Evolutionary conservation across 1,284 basidiomycete species (phyloP).

Genomic region (Cutaneotrichosporon daszewskae): DNA sequence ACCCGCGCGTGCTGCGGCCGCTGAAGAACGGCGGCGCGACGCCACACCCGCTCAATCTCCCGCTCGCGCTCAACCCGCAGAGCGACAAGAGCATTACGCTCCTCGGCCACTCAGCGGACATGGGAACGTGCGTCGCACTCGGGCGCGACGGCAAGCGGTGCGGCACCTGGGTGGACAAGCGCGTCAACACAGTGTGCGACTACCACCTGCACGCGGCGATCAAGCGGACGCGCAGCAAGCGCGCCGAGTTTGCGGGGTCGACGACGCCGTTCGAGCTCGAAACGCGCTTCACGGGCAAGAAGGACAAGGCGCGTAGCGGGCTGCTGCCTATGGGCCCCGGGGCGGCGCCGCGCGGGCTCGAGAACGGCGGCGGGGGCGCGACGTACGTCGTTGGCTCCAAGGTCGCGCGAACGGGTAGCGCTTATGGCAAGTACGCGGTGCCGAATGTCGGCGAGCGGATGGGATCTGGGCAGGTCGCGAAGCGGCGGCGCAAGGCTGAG

Average conservation of each 20-base stretch:
- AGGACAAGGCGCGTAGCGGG: constrained; percentile 54
- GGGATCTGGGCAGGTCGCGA: constrained; percentile 58
- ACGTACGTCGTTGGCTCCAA: constrained; percentile 72
- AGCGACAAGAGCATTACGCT: constrained; percentile 71
- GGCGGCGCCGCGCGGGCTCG: constrained; percentile 25
- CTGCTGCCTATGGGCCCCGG: constrained; percentile 33
- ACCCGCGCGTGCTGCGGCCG: constrained; percentile 79
- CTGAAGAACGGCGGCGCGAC: constrained; percentile 54
- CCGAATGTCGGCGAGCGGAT: constrained; percentile 60
- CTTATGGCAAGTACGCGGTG: constrained; percentile 32
- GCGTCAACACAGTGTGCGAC: constrained; percentile 70
- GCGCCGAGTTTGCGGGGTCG: constrained; percentile 63
- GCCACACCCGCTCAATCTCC: constrained; percentile 70
- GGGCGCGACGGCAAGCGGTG: constrained; percentile 76
- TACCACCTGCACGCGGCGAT: constrained; percentile 79
- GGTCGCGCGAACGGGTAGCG: constrained; percentile 53
- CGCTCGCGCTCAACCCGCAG: constrained; percentile 80
- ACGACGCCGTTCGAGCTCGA: constrained; percentile 22
- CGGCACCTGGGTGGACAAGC: constrained; percentile 79
- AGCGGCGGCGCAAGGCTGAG: constrained; percentile 59
- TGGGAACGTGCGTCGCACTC: constrained; percentile 71
- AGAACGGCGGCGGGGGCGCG: constrained; percentile 51
- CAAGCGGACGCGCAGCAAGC: constrained; percentile 60
- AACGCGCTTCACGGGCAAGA: constrained; percentile 34
- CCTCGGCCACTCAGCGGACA: constrained; percentile 77